Evolutionary conservation across 768 basidiomycete species (phyloP), one percentile per base, ranked within the genome.

Genomic region (Kwoniella botswanensis): DNA sequence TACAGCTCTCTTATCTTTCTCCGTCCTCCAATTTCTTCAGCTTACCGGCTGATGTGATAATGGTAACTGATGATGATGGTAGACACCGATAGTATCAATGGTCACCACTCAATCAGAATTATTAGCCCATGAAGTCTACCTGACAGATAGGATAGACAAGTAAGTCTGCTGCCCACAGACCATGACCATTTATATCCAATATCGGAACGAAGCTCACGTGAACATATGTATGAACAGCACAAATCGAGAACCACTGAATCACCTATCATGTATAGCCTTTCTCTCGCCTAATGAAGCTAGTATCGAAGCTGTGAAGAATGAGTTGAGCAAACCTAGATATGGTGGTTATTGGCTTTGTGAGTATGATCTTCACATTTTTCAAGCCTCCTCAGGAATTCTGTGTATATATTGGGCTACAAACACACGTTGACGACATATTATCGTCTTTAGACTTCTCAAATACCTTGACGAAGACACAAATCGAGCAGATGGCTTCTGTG

Each of bases 331-430:
- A 78, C 96, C 95, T 11, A 92, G 92, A 84, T 99, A 98, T 79
- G 94, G 94, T 82, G 94, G 94, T 85, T 99, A 99, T 85, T 98
- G 96, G 87, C 86, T 99, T 82, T 99, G 96, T 98, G 89, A 91
- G 96, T 93, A 86, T 88, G 86, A 88, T 85, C 54, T 50, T 35
- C 46, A 26, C 26, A 26, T 26, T 2, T 3, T 26, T 26, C 26
- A 26, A 26, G 3, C 4, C 26, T 26, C 26, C 26, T 4, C 26
- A 26, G 26, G 26, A 26, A 4, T 24, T n/a, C 42, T 26, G 4
- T 24, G 24, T 42, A 26, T 26, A 13, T 29, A n/a, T 43, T 43
- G 26, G 6, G 22, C 13, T 43, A 6, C 13, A 13, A 18, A 35
- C 18, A 15, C 5, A 4, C 17, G 50, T 46, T 13, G 60, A 26